Percentiles rank a stretch among this genome's conserved stretches.
Conservation (phyloP, 2,329 filamentous ascomycete genomes). For the Botrytis byssoidea region DNA sequence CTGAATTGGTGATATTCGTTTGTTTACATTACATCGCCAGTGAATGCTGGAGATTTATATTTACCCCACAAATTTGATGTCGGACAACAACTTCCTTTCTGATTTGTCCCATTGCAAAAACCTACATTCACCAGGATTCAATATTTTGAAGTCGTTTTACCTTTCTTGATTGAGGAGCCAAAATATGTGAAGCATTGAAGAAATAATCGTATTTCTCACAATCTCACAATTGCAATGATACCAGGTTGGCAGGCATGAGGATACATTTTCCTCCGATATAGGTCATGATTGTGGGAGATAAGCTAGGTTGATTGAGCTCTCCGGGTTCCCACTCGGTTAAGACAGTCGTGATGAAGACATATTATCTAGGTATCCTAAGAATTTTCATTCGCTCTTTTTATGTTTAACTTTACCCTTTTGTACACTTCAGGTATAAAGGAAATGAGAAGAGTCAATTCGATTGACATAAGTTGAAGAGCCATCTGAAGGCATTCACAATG, state of each 20-base stretch:
- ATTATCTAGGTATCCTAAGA: neutral
- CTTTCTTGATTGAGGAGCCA: neutral
- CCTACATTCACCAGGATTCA: neutral
- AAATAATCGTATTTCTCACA: neutral
- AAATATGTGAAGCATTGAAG: too few relatives aligned
- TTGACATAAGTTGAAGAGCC: neutral
- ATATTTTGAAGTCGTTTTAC: neutral
- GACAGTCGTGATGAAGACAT: neutral
- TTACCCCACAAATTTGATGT: slow-evolving; percentile 4
- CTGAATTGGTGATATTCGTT: neutral
- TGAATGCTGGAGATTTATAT: neutral
- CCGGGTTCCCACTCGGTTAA: slow-evolving; percentile 6
- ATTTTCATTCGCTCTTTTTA: neutral
- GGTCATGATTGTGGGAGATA: slow-evolving; percentile 9
- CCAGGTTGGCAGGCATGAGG: neutral
- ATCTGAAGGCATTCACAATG: neutral
- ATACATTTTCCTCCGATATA: slow-evolving; percentile 13
- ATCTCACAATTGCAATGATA: neutral
- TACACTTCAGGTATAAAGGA: neutral
- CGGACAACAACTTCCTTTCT: neutral
- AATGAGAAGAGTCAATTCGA: neutral
- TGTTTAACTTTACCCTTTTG: neutral
- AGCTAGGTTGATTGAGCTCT: slow-evolving; percentile 7
- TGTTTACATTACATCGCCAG: neutral
- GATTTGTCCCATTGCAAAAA: neutral